Conservation (phyloP, 768 basidiomycete species). For the Amanita exitialis region DNA sequence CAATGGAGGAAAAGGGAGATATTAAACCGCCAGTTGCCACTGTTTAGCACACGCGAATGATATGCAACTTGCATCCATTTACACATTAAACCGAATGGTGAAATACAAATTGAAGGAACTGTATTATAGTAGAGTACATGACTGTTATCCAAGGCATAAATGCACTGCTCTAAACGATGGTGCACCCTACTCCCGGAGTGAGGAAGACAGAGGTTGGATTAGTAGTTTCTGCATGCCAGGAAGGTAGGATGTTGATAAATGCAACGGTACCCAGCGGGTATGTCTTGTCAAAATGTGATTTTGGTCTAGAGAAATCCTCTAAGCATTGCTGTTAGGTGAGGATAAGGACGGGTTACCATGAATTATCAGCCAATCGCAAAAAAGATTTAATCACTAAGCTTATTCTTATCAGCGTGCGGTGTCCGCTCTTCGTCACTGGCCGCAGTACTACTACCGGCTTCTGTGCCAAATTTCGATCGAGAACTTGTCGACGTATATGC, state of each 20-base stretch:
- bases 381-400: neutral
- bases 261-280: neutral
- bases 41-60: neutral
- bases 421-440: constrained; percentile 29
- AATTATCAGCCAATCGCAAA: neutral
- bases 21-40: neutral
- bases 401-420: constrained; percentile 5
- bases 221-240: neutral
- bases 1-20: neutral
- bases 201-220: constrained; percentile 1
- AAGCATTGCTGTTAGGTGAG: neutral
- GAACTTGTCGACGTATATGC: constrained; percentile 30
- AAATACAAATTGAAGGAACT: neutral
- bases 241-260: constrained; percentile 1
- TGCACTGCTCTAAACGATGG: neutral
- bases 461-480: constrained; percentile 33
- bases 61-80: too few relatives aligned
- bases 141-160: constrained; percentile 4
- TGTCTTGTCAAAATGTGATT: neutral
- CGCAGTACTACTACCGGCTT: constrained; percentile 27
- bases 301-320: neutral
- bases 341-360: neutral
- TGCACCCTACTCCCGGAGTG: neutral
- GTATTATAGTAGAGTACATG: constrained; percentile 1
- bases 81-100: neutral